Conservation (phyloP, 306 rosid genomes). For the Elaeagnus macrophylla region DNA sequence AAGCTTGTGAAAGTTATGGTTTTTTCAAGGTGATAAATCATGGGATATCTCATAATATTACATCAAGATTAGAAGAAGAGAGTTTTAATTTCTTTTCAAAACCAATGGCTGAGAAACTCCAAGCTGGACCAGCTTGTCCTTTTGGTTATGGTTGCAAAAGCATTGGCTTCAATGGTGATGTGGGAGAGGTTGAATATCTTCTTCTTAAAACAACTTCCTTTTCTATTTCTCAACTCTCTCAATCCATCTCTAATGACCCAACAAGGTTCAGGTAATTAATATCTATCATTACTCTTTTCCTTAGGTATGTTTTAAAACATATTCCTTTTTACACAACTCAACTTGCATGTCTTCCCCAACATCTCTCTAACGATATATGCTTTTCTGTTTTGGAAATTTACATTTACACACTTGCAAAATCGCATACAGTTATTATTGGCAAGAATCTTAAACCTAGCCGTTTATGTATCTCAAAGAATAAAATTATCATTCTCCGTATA, state of each 20-base stretch:
- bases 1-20: constrained; percentile 58
- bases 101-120: constrained; percentile 32
- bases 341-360: too few species aligned
- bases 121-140: constrained; percentile 31
- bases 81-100: constrained; percentile 43
- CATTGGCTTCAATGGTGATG: constrained; percentile 63
- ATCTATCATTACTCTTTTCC: too few species aligned
- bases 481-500: too few species aligned
- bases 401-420: too few species aligned
- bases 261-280: constrained; percentile 46
- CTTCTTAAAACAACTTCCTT: constrained; percentile 29
- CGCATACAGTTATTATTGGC: too few species aligned
- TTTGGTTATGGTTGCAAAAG: constrained; percentile 61
- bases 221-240: constrained; percentile 36
- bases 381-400: too few species aligned
- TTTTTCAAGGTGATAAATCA: constrained; percentile 69
- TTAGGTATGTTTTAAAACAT: too few species aligned
- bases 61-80: constrained; percentile 39
- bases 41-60: constrained; percentile 27
- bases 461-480: too few species aligned
- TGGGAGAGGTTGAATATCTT: constrained; percentile 67
- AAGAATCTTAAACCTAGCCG: too few species aligned
- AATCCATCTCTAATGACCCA: constrained; percentile 35
- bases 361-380: too few species aligned
- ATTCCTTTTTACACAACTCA: too few species aligned